Conservation (phyloP, 2,329 filamentous ascomycete species). For the Cladophialophora bantiana region DNA sequence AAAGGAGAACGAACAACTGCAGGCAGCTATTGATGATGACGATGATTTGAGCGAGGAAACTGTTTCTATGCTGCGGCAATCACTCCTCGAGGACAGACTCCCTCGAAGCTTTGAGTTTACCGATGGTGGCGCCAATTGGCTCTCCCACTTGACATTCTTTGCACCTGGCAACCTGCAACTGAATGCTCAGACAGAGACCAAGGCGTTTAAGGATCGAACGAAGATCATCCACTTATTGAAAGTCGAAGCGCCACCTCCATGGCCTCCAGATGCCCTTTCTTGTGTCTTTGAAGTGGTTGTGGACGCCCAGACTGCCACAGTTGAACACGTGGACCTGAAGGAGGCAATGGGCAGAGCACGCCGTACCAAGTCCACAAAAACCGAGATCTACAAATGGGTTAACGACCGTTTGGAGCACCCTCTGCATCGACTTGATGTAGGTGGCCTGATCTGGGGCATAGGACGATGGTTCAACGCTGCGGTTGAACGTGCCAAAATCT, state of each 20-base stretch:
- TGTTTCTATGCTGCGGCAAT: constrained; percentile 13
- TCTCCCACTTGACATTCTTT: constrained; percentile 37
- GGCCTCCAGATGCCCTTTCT: constrained; percentile 31
- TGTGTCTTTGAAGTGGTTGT: constrained; percentile 32
- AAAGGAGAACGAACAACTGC: constrained; percentile 21
- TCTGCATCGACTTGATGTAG: constrained; percentile 35
- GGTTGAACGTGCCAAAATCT: constrained; percentile 37
- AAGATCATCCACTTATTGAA: constrained; percentile 33
- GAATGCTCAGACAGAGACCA: constrained; percentile 24
- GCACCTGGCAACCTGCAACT: constrained; percentile 37
- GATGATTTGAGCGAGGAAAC: constrained; percentile 18
- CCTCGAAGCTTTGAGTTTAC: not conserved
- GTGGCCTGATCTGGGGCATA: constrained; percentile 37
- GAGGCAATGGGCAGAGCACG: constrained; percentile 12
- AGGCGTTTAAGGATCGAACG: constrained; percentile 19
- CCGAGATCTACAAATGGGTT: constrained; percentile 37
- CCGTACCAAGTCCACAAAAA: constrained; percentile 4
- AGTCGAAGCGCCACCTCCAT: constrained; percentile 36
- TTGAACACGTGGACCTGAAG: constrained; percentile 28
- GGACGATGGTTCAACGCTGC: constrained; percentile 38
- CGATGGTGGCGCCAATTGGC: not conserved
- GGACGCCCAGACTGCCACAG: constrained; percentile 28
- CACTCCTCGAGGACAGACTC: constrained; percentile 1
- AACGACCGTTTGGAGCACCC: constrained; percentile 28
- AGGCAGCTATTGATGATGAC: constrained; percentile 21